Percentiles rank a stretch among this genome's conserved stretches.
Evolutionary conservation across 306 rosid species (phyloP).

Genomic region (Calophaca sinica): DNA sequence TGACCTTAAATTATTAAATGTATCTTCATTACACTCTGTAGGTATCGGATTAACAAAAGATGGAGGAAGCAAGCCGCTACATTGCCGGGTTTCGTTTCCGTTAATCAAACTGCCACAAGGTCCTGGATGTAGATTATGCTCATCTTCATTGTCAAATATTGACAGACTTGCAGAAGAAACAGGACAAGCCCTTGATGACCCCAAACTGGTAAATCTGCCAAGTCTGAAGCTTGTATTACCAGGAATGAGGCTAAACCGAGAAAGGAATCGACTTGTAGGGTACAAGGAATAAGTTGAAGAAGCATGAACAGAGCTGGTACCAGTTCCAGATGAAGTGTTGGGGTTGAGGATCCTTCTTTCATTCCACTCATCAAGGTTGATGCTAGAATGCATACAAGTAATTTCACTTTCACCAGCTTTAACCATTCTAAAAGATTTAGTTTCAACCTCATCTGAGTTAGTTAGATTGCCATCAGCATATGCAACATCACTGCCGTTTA

Average conservation of each 20-base stretch:
- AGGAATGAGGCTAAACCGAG: constrained; percentile 82
- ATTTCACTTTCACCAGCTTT: constrained; percentile 52
- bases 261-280: constrained; percentile 76
- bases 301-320: constrained; percentile 60
- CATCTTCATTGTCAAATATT: constrained; percentile 65
- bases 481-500: constrained; percentile 52
- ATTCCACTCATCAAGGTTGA: constrained; percentile 62
- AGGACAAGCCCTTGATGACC: constrained; percentile 79
- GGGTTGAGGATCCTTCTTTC: constrained; percentile 32
- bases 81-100: constrained; percentile 58
- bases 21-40: constrained; percentile 52
- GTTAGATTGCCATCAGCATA: constrained; percentile 54
- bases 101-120: constrained; percentile 48
- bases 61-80: constrained; percentile 50
- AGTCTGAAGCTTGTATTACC: constrained; percentile 81
- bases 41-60: constrained; percentile 50
- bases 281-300: constrained; percentile 63
- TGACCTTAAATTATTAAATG: constrained; percentile 55
- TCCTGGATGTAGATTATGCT: constrained; percentile 45
- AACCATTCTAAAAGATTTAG: constrained; percentile 60
- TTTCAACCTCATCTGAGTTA: constrained; percentile 55
- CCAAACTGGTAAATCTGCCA: constrained; percentile 81
- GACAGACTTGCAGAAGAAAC: constrained; percentile 64
- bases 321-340: constrained; percentile 54
- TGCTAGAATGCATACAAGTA: constrained; percentile 59